These are phyloP conservation scores for Cyclanthera cordifolia DNA, from an alignment of 306 rosid genomes.

Conservation along the genomic window DNA sequence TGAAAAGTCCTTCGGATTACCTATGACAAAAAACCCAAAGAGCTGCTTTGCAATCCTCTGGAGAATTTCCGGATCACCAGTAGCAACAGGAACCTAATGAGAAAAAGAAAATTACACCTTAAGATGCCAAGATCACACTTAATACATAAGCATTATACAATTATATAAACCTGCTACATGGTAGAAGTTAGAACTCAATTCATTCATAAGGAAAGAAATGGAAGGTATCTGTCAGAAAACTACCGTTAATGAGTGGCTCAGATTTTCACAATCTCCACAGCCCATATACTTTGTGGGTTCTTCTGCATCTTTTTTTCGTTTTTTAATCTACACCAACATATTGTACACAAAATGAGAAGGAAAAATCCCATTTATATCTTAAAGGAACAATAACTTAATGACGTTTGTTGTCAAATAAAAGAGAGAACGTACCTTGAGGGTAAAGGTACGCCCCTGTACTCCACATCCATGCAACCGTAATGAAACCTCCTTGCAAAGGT, in stretches of 20 bases:
- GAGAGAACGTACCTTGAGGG: constrained; percentile 48
- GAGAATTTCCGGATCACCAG: constrained; percentile 72
- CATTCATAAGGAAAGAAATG: not conserved
- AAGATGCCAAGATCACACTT: not conserved
- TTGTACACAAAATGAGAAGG: constrained; percentile 8
- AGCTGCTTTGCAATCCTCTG: constrained; percentile 69
- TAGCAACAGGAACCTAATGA: constrained; percentile 67
- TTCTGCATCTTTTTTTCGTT: constrained; percentile 63
- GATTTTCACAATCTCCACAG: constrained; percentile 86
- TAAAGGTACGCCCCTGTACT: constrained; percentile 66
- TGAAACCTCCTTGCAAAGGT: constrained; percentile 85
- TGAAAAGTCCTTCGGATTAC: constrained; percentile 28
- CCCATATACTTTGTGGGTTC: constrained; percentile 94
- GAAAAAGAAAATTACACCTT: constrained; percentile 2
- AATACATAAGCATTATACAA: not conserved
- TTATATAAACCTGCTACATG: not conserved
- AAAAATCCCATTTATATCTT: not conserved
- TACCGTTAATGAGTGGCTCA: constrained; percentile 86
- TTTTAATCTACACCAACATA: constrained; percentile 49
- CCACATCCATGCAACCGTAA: constrained; percentile 70
- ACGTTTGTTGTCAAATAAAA: not conserved
- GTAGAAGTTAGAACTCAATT: constrained; percentile 12
- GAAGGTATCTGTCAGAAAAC: not conserved
- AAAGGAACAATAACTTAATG: not conserved
- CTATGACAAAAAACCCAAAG: constrained; percentile 56